Percentiles rank a stretch among this genome's conserved stretches.
Conservation (phyloP, 2,329 filamentous ascomycete genomes). For the Daldinia eschscholtzii region DNA sequence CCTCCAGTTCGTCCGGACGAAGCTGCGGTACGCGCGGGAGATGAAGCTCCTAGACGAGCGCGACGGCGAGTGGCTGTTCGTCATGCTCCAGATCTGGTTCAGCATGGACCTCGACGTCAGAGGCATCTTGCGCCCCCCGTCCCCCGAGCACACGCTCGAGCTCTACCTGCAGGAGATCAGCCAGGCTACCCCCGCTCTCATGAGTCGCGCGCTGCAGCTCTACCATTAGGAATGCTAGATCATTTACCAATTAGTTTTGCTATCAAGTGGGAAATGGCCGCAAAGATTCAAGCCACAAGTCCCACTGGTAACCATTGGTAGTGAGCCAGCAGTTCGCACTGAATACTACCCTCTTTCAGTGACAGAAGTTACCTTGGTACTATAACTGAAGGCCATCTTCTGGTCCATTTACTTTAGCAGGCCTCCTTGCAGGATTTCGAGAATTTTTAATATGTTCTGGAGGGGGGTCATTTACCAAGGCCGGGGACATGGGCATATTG, state of each 20-base stretch:
- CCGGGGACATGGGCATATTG: background rate
- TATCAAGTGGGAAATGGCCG: background rate
- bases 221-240: background rate
- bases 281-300: background rate
- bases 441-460: background rate
- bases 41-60: background rate
- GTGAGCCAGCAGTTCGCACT: background rate
- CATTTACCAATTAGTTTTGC: background rate
- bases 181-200: background rate
- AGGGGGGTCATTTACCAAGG: background rate
- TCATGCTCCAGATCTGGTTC: slow-evolving; percentile 5
- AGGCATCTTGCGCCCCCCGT: background rate
- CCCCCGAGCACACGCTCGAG: background rate
- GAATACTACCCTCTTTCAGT: background rate
- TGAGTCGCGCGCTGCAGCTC: background rate
- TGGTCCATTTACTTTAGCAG: background rate
- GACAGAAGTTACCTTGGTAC: background rate
- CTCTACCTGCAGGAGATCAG: background rate
- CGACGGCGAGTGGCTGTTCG: background rate
- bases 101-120: background rate
- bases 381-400: background rate
- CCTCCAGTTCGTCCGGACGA: background rate
- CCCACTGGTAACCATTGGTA: background rate
- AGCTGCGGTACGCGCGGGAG: background rate
- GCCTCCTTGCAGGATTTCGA: background rate